Evolutionary conservation across 148 eudicot species (phyloP), one percentile per base, ranked within the genome.

Genomic region (Camellia japonica): DNA sequence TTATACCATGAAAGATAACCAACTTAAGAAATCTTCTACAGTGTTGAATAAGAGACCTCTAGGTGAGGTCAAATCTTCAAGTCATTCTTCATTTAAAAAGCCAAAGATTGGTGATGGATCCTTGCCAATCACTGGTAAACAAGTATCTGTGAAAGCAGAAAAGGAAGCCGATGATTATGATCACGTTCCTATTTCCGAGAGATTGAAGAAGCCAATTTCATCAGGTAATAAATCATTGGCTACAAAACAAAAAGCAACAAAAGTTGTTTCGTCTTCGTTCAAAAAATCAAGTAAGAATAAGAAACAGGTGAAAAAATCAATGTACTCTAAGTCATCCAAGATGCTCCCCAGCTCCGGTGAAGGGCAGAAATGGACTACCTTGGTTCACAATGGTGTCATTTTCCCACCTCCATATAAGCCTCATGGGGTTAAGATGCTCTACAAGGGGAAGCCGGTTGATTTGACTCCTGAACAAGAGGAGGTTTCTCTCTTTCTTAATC

Each of bases 401-500:
- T 97, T 97, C 73, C 99, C 99, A 54, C 97, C 98, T 63, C 88
- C 96, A 13, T 97, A 97, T 88, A 83, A 83, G 80, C 98, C 98
- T 70, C 99, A 97, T 80, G 92, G 96, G 74, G 87, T 97, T 64
- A 94, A 92, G 83, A 92, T 97, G 90, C 90, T 89, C 74, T 94
- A 91, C 85, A 90, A 94, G 84, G 98, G 98, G 43, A 81, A 85
- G 83, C 96, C 94, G 5, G 93, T 97, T 82, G 83, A 84, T 78
- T 84, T 97, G 73, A 91, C 99, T 80, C 97, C 99, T 47, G 96
- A 89, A 82, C 99, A 97, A 76, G 99, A 97, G 83, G 99, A 97
- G 99, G 99, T 94, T 68, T 18, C 59, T 68, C 73, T 71, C 79
- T 75, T 46, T 84, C 76, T 73, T 74, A 30, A 30, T 30, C 38